phyloP scores from a whole-genome alignment of 345 rosid genomes.

The Aquilaria malaccensis region DNA sequence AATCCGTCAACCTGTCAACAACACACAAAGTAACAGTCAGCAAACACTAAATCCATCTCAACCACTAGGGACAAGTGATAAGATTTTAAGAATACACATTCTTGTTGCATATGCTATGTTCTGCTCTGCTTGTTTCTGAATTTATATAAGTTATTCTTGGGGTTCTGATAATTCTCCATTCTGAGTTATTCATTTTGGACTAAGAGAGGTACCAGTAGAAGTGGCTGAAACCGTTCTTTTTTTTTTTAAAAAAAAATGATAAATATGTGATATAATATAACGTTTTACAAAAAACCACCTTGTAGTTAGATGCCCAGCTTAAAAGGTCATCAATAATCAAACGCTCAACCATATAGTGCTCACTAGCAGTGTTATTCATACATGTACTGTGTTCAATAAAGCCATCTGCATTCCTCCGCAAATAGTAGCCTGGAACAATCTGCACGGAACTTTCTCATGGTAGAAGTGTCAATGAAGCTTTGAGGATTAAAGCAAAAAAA shows the following conservation, averaged over 20 bases:
- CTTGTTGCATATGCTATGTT: no score
- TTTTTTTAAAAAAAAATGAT: no score
- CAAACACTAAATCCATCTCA: not conserved
- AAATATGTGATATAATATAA: not conserved
- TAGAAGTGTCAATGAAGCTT: no score
- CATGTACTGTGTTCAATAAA: conserved; percentile 84
- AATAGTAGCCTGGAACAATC: conserved; percentile 98
- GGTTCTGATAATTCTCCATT: no score
- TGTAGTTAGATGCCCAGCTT: conserved; percentile 75
- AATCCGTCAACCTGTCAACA: conserved; percentile 86
- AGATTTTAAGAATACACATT: not conserved
- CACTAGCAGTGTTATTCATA: conserved; percentile 91
- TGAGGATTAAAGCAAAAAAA: no score
- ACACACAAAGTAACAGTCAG: conserved; percentile 14
- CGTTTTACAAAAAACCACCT: conserved; percentile 40
- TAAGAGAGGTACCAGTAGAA: no score
- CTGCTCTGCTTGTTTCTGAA: no score
- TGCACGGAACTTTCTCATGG: conserved; percentile 19
- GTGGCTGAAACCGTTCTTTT: no score
- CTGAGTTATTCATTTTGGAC: no score
- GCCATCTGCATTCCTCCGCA: conserved; percentile 84
- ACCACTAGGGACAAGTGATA: not conserved
- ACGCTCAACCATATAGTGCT: conserved; percentile 93
- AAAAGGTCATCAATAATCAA: conserved; percentile 79
- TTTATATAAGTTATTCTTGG: no score